Base-by-base conservation (phyloP, 2,329 filamentous ascomycete genomes). In the Talaromyces verruculosus region DNA sequence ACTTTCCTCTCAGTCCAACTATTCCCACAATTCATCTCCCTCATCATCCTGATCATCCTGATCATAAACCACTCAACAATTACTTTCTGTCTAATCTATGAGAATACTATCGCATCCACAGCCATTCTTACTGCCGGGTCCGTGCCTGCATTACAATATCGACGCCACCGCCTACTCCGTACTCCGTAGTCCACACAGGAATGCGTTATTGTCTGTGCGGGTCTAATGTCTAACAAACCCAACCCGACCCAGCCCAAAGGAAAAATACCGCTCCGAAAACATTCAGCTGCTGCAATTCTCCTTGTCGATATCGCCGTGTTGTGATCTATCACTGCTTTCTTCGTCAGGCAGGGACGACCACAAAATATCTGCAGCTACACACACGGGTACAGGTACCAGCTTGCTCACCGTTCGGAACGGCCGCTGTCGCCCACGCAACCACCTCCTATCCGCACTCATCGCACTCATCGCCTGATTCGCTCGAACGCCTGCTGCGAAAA, bases 141-240 rank as follows among this genome's bases (percentile, higher is more conserved):
- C 53, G 65, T 66, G 65, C 65, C 65, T 66, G 65, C 65, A 66
- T 64, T 39, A 22, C 59, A 51, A 39, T 43, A 17, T 43, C 45
- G 30, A 62, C 64, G 64, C 64, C 61, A 66, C 61, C 51, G 51
- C 61, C 53, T 57, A 55, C 61, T 59, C 63, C 55, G 63, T 51
- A 39, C 47, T 35, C 41, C 59, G 61, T 53, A 51, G 25, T 28
- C 43, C 61, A 63, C 61, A 10, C 33, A 65, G 64, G 64, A 63
- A 66, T 63, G 65, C 65, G 35, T 53, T 53, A 53, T 45, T 66
- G 65, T 66, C 61, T 58, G 65, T 66, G 65, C 65, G 65, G 45
- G 61, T 51, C 65, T 66, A 43, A 55, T 30, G 53, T 66, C 65
- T 63, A 57, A 63, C 65, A 37, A 17, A 47, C 19, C 37, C 53